Evolutionary conservation across 495 filamentous ascomycete genomes (phyloP), one percentile per base, ranked within the genome.

Genomic region (Achaetomiella virescens): DNA sequence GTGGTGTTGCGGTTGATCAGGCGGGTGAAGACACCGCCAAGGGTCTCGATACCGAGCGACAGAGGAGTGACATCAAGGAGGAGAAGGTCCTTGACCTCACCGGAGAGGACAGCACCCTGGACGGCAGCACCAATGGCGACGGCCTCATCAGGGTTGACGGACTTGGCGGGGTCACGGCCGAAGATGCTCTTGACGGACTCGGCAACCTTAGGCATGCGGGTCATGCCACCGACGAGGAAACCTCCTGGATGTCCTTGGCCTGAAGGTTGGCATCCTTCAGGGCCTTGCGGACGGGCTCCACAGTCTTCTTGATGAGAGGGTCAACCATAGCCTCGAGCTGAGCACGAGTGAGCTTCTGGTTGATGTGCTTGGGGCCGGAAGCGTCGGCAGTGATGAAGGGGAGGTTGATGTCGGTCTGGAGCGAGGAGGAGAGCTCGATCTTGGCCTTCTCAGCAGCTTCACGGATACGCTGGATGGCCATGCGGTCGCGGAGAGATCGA

Each of bases 371-470:
- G 57, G 93, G 91, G 63, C 93, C 93, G 54, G 86, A 88, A 56
- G 91, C 81, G 73, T 95, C 91, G 60, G 93, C 93, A 68, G 90
- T 95, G 76, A 98, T 98, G 85, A 97, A 98, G 57, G 93, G 95
- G 54, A 97, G 86, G 77, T 93, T 96, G 78, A 97, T 97, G 72
- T 98, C 93, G 55, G 93, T 98, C 76, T 97, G 92, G 62, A 93
- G 83, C 51, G 90, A 88, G 20, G 91, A 97, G 3, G 93, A 97
- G 59, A 98, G 82, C 78, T 98, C 93, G 68, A 97, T 98, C 89
- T 98, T 98, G 69, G 93, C 93, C 85, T 98, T 98, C 84, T 98
- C 93, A 59, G 95, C 93, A 60, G 93, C 93, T 79, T 98, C 93
- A 76, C 93, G 93, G 72, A 98, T 97, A 78, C 93, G 83, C 81